A percentile compares a stretch with the other conserved stretches of the same genome.
Conservation (phyloP, 805 yeast species). For the Lipomyces spencermartinsiae region DNA sequence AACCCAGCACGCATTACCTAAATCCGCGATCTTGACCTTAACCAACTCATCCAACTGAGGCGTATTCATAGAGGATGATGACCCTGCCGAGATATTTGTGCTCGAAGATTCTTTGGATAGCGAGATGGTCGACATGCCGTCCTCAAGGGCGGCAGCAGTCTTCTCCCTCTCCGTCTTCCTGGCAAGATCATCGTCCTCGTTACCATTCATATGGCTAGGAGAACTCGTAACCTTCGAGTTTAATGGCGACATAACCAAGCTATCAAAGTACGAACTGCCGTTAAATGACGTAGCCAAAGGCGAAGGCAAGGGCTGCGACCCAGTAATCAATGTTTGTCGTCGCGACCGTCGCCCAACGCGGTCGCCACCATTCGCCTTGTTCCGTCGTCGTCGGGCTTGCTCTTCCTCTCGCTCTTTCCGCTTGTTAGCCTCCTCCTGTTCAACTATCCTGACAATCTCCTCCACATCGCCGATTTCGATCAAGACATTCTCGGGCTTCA, state of each 20-base stretch:
- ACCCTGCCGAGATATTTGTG: conserved; percentile 9
- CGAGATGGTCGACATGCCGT: conserved; percentile 34
- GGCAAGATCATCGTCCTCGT: not conserved
- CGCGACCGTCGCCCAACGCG: conserved; percentile 59
- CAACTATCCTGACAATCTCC: conserved; percentile 71
- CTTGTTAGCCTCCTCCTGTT: conserved; percentile 60
- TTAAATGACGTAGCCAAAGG: conserved; percentile 65
- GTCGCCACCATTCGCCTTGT: conserved; percentile 31
- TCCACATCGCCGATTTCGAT: conserved; percentile 86
- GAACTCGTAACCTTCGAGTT: conserved; percentile 29
- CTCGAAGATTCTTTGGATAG: conserved; percentile 18
- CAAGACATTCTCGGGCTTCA: conserved; percentile 76
- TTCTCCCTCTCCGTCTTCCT: conserved; percentile 12
- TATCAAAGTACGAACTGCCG: conserved; percentile 39
- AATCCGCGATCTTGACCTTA: conserved; percentile 86
- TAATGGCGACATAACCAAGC: conserved; percentile 43
- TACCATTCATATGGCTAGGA: conserved; percentile 3
- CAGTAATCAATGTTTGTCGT: conserved; percentile 78
- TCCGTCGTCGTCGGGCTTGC: conserved; percentile 26
- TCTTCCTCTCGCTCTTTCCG: conserved; percentile 51
- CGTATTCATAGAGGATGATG: conserved; percentile 34
- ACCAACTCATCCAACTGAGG: conserved; percentile 54
- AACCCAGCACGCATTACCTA: conserved; percentile 89
- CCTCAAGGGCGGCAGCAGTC: conserved; percentile 23
- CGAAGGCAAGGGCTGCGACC: conserved; percentile 91